A percentile compares a stretch with the other conserved stretches of the same genome.
Evolutionary conservation across 2,329 filamentous ascomycete genomes (phyloP).

Genomic region (Aspergillus sp.): DNA sequence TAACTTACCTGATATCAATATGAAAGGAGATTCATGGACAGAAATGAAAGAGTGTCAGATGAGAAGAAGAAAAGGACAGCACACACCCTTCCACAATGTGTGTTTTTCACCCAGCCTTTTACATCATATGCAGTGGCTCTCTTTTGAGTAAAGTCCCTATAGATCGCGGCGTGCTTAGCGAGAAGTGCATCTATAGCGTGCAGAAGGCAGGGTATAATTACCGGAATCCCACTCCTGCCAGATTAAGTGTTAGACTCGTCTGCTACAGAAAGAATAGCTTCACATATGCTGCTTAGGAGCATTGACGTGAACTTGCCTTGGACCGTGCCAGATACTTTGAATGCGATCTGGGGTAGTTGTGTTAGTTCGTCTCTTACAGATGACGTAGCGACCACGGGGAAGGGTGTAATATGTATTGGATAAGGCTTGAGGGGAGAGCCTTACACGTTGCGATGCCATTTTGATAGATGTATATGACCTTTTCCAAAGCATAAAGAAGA

Average conservation of each 20-base stretch:
- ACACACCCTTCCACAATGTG: constrained; percentile 47
- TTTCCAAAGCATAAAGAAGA: neutral
- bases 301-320: constrained; percentile 58
- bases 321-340: constrained; percentile 65
- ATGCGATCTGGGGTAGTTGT: constrained; percentile 34
- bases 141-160: constrained; percentile 47
- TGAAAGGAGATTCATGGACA: neutral
- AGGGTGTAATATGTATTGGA: neutral
- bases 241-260: neutral
- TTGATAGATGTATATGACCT: constrained; percentile 6
- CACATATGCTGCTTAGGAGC: too few species aligned
- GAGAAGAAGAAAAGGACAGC: constrained; percentile 2
- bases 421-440: neutral
- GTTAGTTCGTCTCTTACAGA: constrained; percentile 8
- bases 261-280: neutral
- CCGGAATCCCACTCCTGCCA: constrained; percentile 38
- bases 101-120: constrained; percentile 55
- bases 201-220: constrained; percentile 17
- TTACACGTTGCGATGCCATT: constrained; percentile 27
- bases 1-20: too few species aligned
- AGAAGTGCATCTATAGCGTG: neutral
- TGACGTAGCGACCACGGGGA: constrained; percentile 9
- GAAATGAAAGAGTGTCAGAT: neutral
- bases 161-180: neutral
- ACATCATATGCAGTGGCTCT: constrained; percentile 46